These are phyloP conservation scores for Macroventuria anomochaeta DNA, from an alignment of 2,329 filamentous ascomycete species.

Conservation along the genomic window DNA sequence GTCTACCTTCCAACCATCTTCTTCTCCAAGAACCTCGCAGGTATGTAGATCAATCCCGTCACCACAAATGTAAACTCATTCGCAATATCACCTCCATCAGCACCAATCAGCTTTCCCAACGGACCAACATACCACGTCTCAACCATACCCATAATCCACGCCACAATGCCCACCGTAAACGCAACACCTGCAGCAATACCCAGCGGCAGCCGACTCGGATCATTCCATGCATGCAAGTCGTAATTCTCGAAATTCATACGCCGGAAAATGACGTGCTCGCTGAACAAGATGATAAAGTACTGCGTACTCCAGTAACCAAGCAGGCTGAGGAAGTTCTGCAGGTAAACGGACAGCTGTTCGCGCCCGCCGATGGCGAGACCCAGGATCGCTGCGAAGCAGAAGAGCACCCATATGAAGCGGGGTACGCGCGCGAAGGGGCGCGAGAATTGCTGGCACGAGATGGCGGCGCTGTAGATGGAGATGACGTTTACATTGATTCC, in stretches of 20 bases:
- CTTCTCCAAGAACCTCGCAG: conserved; percentile 37
- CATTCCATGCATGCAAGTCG: conserved; percentile 55
- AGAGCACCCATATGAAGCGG: conserved; percentile 56
- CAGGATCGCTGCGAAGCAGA: conserved; percentile 53
- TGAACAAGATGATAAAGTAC: conserved; percentile 55
- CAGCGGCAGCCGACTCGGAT: conserved; percentile 50
- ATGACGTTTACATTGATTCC: conserved; percentile 57
- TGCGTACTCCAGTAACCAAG: conserved; percentile 57
- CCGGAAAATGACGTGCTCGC: conserved; percentile 56
- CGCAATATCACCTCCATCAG: conserved; percentile 37
- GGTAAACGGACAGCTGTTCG: conserved; percentile 51
- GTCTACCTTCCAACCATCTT: conserved; percentile 30
- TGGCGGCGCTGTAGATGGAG: conserved; percentile 58
- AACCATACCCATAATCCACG: conserved; percentile 64
- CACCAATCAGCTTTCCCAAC: conserved; percentile 35
- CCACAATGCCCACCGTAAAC: conserved; percentile 49
- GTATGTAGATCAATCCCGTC: conserved; percentile 38
- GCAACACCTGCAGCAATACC: conserved; percentile 51
- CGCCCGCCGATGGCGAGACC: conserved; percentile 54
- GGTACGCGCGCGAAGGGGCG: conserved; percentile 60
- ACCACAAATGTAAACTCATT: conserved; percentile 38
- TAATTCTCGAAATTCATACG: conserved; percentile 59
- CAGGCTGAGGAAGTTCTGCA: conserved; percentile 55
- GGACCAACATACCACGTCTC: conserved; percentile 63
- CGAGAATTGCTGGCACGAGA: conserved; percentile 57